These are phyloP conservation scores for Podospora conica DNA, from an alignment of 495 filamentous ascomycete species.

Conservation along the genomic window DNA sequence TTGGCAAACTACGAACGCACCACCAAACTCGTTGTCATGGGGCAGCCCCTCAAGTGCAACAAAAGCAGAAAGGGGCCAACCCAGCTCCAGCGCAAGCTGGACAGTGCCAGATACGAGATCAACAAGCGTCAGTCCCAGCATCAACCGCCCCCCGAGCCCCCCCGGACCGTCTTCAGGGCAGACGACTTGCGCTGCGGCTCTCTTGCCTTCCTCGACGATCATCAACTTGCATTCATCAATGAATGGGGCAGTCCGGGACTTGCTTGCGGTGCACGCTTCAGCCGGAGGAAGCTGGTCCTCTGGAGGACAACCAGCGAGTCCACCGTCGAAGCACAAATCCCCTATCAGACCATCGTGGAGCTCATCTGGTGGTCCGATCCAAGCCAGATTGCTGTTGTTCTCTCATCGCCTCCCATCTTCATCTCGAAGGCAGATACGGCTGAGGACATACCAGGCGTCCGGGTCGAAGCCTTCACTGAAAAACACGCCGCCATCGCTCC, in stretches of 20 bases:
- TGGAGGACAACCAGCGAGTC: not conserved
- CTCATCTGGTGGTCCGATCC: conserved; percentile 31
- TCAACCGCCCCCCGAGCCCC: conserved; percentile 1
- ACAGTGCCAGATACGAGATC: conserved; percentile 33
- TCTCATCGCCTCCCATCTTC: conserved; percentile 18
- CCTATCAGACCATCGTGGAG: conserved; percentile 30
- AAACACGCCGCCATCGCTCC: not conserved
- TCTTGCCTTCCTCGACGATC: conserved; percentile 35
- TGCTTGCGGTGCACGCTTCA: conserved; percentile 41
- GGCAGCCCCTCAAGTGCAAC: conserved; percentile 34
- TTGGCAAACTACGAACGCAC: conserved; percentile 21
- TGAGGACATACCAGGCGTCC: too few relatives aligned
- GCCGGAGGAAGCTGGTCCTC: conserved; percentile 34
- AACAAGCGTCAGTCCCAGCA: conserved; percentile 13
- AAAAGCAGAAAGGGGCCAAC: conserved; percentile 36
- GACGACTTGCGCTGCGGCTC: conserved; percentile 43
- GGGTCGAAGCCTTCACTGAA: too few relatives aligned
- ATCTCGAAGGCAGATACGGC: not conserved
- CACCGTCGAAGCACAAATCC: conserved; percentile 31
- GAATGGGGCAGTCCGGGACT: conserved; percentile 34
- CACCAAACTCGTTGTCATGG: conserved; percentile 35
- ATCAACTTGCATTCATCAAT: conserved; percentile 37
- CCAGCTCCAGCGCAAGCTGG: conserved; percentile 36
- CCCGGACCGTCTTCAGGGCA: conserved; percentile 25
- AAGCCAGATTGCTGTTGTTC: conserved; percentile 26